These are phyloP conservation scores for Phytophthora tentaculata DNA, from an alignment of 352 stramenopile genomes.

Conservation along the genomic window DNA sequence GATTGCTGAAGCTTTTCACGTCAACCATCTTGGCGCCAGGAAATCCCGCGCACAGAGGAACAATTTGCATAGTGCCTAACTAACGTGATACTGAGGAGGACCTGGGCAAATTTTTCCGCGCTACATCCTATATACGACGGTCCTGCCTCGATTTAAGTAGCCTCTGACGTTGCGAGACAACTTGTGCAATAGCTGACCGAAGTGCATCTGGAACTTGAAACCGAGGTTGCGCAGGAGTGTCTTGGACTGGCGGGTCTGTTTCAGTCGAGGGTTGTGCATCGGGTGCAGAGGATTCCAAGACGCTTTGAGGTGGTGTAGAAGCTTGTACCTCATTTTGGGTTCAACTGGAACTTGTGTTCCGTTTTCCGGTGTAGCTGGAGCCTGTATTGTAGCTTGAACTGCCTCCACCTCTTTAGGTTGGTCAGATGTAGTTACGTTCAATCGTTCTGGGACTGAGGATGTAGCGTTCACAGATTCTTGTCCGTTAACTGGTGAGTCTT, in stretches of 20 bases:
- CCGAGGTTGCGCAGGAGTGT: background rate
- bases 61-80: too few relatives aligned
- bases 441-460: background rate
- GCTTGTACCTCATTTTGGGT: background rate
- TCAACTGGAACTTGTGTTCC: background rate
- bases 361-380: background rate
- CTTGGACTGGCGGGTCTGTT: conserved; percentile 1
- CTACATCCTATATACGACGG: too few relatives aligned
- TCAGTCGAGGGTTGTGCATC: too few relatives aligned
- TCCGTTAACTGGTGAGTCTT: background rate
- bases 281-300: too few relatives aligned
- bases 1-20: too few relatives aligned
- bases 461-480: background rate
- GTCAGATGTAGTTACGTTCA: background rate
- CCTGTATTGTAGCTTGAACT: background rate
- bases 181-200: conserved; percentile 31
- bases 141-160: too few relatives aligned
- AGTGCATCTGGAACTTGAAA: conserved; percentile 13
- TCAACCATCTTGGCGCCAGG: too few relatives aligned
- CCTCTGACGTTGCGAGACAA: conserved; percentile 31
- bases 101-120: too few relatives aligned
- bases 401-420: background rate
- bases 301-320: background rate
- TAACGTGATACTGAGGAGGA: too few relatives aligned
- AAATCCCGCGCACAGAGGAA: too few relatives aligned